phyloP scores from a whole-genome alignment of 1,139 yeast genomes.

The Kodamaea fungicola region DNA sequence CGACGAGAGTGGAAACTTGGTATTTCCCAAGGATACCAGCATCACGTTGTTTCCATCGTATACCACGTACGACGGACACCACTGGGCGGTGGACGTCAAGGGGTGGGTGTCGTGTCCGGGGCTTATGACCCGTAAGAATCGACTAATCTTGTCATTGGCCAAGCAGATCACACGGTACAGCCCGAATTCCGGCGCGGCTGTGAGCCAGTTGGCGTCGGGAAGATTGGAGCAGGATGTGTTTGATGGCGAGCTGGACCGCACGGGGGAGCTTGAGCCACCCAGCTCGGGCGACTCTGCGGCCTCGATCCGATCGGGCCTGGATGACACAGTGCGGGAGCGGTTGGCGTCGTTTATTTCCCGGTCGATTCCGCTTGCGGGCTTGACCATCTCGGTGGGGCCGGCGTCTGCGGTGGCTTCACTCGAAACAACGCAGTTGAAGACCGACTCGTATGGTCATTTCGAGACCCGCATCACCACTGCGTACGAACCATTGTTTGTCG shows the following conservation, averaged over 20 bases:
- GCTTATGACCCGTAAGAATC: conserved; percentile 63
- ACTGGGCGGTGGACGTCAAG: conserved; percentile 58
- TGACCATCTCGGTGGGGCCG: conserved; percentile 49
- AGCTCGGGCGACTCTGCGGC: conserved; percentile 9
- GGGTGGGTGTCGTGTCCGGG: conserved; percentile 79
- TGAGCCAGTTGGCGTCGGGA: conserved; percentile 29
- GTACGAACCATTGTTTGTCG: conserved; percentile 54
- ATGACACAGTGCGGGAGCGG: conserved; percentile 47
- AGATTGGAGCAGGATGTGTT: conserved; percentile 26
- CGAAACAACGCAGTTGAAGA: conserved; percentile 26
- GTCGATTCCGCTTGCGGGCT: conserved; percentile 50
- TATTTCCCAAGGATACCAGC: conserved; percentile 36
- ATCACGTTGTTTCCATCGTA: conserved; percentile 61
- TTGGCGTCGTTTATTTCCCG: conserved; percentile 59
- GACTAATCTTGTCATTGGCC: conserved; percentile 64
- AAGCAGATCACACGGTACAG: conserved; percentile 59
- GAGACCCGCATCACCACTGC: conserved; percentile 44
- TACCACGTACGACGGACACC: conserved; percentile 32
- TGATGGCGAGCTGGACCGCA: conserved; percentile 7
- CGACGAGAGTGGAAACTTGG: conserved; percentile 31
- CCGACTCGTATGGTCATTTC: conserved; percentile 64
- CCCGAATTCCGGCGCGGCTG: conserved; percentile 21
- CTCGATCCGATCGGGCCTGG: conserved; percentile 8
- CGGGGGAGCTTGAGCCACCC: background rate
- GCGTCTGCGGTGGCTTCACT: conserved; percentile 20